Evolutionary conservation across 2,329 filamentous ascomycete species (phyloP), one percentile per base, ranked within the genome.

Genomic region (Diaporthe humulicola): DNA sequence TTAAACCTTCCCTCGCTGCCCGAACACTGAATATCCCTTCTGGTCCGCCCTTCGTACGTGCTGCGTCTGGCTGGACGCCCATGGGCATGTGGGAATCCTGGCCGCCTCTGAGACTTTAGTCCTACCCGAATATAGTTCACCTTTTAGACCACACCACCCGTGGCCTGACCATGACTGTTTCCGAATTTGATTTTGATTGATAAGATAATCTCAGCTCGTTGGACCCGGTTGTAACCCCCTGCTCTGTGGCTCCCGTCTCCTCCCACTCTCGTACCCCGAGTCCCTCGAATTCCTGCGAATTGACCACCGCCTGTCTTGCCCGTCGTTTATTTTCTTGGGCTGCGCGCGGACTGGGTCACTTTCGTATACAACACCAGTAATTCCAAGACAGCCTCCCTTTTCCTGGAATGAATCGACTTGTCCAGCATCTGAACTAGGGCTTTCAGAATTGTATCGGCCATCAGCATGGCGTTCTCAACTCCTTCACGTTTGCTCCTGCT

Each of bases 121-220:
- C 45, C 22, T 10, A 14, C 14, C 36, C 30, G 3, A 28, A 8
- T 14, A 6, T 15, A 52, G 22, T 38, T 48, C 42, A 25, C 25
- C 28, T 22, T 22, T 25, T 45, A 33, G 40, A 36, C 61, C 64
- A 67, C 28, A 28, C 42, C 61, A 67, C 4, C 45, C 33, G 10
- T 38, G 45, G 45, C 64, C 33, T 52, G 33, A 28, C 64, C 64
- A 14, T 52, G 45, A 12, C 12, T 52, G 48, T 67, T 52, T 67
- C 64, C 52, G 64, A 28, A 52, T 67, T 38, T 52, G 70, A 54
- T 73, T 73, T 40, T 52, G 70, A 73, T 73, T 73, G 70, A 73
- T 73, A 73, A 67, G 70, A 73, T 73, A 67, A 73, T 66, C 42
- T 67, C 58, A 52, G 64, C 45, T 54, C 64, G 2, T 40, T 52